A percentile compares a stretch with the other conserved stretches of the same genome.
Evolutionary conservation across 179 eudicot species (phyloP).

Genomic region (Amaranthus tricolor): DNA sequence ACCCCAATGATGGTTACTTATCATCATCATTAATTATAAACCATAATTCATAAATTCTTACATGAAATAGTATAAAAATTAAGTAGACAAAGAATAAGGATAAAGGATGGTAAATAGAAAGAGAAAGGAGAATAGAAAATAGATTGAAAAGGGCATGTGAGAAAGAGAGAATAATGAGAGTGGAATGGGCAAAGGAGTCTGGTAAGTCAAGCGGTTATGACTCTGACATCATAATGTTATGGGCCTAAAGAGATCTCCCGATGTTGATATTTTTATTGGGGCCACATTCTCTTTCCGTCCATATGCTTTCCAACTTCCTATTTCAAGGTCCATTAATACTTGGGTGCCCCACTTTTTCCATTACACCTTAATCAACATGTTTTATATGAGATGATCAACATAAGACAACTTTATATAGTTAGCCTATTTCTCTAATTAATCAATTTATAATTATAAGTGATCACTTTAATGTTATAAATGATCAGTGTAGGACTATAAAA

Average conservation of each 20-base stretch:
- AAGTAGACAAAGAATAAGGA: too few species aligned
- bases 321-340: slow-evolving; percentile 17
- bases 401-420: too few species aligned
- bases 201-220: slow-evolving; percentile 39
- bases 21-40: too few species aligned
- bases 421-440: too few species aligned
- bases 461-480: too few species aligned
- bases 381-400: too few species aligned
- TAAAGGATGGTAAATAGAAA: neutral
- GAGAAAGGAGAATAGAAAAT: neutral
- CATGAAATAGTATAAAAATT: too few species aligned
- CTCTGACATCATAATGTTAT: slow-evolving; percentile 37
- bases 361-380: neutral
- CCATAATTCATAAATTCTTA: too few species aligned
- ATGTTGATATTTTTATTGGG: slow-evolving; percentile 23
- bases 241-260: slow-evolving; percentile 30
- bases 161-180: neutral
- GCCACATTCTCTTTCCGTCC: slow-evolving; percentile 5
- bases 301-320: slow-evolving; percentile 10
- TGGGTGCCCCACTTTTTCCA: slow-evolving; percentile 11
- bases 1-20: too few species aligned
- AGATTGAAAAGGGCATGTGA: slow-evolving; percentile 4
- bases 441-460: too few species aligned
- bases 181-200: slow-evolving; percentile 22
- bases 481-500: too few species aligned